These are phyloP conservation scores for Cladosporium austrohemisphaericum DNA, from an alignment of 2,329 filamentous ascomycete species.

Conservation along the genomic window DNA sequence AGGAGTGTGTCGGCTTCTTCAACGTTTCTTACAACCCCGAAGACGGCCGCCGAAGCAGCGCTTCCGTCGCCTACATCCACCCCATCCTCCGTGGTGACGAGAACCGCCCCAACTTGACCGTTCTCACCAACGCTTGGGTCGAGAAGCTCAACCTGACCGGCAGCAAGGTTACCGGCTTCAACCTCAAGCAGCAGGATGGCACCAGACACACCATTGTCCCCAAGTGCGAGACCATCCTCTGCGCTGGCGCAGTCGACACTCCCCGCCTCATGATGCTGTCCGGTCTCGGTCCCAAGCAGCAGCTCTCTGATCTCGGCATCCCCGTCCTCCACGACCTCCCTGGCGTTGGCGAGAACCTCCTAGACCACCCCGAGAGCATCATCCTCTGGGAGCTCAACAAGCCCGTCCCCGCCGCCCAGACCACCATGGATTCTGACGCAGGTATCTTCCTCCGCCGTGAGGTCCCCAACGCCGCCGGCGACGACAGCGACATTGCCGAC, in stretches of 20 bases:
- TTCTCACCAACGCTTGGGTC: constrained; percentile 86
- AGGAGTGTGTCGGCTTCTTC: constrained; percentile 81
- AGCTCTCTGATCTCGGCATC: constrained; percentile 45
- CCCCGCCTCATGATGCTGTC: constrained; percentile 60
- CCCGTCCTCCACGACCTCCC: constrained; percentile 58
- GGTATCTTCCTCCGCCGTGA: constrained; percentile 84
- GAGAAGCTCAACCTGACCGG: constrained; percentile 70
- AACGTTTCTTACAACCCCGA: constrained; percentile 89
- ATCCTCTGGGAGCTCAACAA: constrained; percentile 77
- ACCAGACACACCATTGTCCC: constrained; percentile 55
- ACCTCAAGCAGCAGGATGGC: constrained; percentile 62
- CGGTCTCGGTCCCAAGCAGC: constrained; percentile 47
- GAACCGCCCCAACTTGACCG: constrained; percentile 75
- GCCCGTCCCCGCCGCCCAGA: constrained; percentile 73
- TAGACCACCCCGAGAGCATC: constrained; percentile 64
- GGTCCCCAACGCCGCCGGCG: constrained; percentile 61
- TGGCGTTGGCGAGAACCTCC: constrained; percentile 61
- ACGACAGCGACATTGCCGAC: constrained; percentile 73
- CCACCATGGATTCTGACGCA: constrained; percentile 86
- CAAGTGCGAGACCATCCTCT: constrained; percentile 73
- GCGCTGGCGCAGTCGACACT: constrained; percentile 76
- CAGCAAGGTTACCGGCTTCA: constrained; percentile 68
- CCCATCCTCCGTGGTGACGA: constrained; percentile 82
- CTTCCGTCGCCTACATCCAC: constrained; percentile 89
- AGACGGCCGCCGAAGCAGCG: constrained; percentile 76